Conservation (phyloP, 2,329 filamentous ascomycete species). For the Rachicladosporium sp. region DNA sequence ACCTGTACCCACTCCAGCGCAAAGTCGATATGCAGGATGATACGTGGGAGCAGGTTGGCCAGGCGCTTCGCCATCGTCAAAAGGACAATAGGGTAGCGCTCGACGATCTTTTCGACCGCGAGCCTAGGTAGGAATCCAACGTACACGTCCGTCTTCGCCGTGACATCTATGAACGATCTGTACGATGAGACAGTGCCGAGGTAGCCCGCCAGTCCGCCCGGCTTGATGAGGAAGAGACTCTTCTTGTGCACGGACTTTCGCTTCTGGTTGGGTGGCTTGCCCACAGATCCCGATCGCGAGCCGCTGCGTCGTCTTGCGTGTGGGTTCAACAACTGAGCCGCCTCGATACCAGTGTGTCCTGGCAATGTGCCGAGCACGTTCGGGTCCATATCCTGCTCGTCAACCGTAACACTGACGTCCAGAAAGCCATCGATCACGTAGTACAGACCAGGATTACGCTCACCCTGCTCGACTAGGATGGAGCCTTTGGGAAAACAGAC, state of each 20-base stretch:
- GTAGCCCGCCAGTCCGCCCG: slow-evolving; percentile 86
- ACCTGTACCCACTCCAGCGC: slow-evolving; percentile 97
- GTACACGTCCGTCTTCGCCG: slow-evolving; percentile 95
- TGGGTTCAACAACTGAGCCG: slow-evolving; percentile 18
- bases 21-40: slow-evolving; percentile 95
- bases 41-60: slow-evolving; percentile 73
- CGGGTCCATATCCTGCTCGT: slow-evolving; percentile 42
- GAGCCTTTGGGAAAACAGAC: slow-evolving; percentile 94
- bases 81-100: slow-evolving; percentile 81
- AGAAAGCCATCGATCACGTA: slow-evolving; percentile 97
- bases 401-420: slow-evolving; percentile 71
- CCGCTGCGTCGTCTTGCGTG: slow-evolving; percentile 1
- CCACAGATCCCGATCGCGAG: slow-evolving; percentile 3
- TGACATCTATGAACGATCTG: slow-evolving; percentile 89
- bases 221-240: slow-evolving; percentile 83
- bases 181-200: slow-evolving; percentile 91
- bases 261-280: slow-evolving; percentile 13
- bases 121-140: slow-evolving; percentile 84
- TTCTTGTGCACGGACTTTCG: slow-evolving; percentile 44
- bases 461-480: slow-evolving; percentile 88
- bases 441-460: slow-evolving; percentile 91
- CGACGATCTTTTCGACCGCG: slow-evolving; percentile 81
- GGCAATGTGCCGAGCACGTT: slow-evolving; percentile 34
- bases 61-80: slow-evolving; percentile 93
- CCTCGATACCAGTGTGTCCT: slow-evolving; percentile 21